Evolutionary conservation across 176 grass and related monocot genomes (phyloP).

Genomic region (Cenchrus americanus): DNA sequence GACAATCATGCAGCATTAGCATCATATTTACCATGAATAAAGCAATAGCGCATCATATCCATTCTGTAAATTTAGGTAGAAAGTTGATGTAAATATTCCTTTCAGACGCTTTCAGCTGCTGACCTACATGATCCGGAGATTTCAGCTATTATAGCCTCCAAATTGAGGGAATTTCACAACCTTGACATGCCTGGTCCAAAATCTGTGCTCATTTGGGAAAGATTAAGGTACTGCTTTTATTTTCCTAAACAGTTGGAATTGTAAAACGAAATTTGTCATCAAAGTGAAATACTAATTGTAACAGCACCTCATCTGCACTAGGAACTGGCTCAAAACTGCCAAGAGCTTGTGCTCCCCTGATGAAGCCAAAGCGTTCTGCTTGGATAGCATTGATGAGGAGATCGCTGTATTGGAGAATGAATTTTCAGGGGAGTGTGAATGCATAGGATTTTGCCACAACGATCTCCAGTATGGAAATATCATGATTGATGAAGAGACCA

Average conservation of each 20-base stretch:
- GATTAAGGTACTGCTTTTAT: slow-evolving; percentile 67
- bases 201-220: slow-evolving; percentile 69
- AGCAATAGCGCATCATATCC: not conserved
- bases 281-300: slow-evolving; percentile 26
- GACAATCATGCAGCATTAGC: not conserved
- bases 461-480: slow-evolving; percentile 98
- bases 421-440: slow-evolving; percentile 48
- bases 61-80: slow-evolving; percentile 13
- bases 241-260: not conserved
- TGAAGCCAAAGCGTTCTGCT: slow-evolving; percentile 60
- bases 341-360: slow-evolving; percentile 60
- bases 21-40: not conserved
- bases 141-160: slow-evolving; percentile 72
- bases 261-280: slow-evolving; percentile 6
- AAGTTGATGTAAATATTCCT: slow-evolving; percentile 32
- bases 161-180: slow-evolving; percentile 81
- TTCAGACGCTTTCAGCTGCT: slow-evolving; percentile 72
- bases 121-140: slow-evolving; percentile 82
- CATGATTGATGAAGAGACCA: slow-evolving; percentile 93
- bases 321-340: slow-evolving; percentile 72
- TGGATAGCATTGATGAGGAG: slow-evolving; percentile 71
- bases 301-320: slow-evolving; percentile 34
- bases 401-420: slow-evolving; percentile 64
- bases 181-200: slow-evolving; percentile 82
- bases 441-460: slow-evolving; percentile 86